A percentile compares a stretch with the other conserved stretches of the same genome.
phyloP scores from a whole-genome alignment of 2,329 filamentous ascomycete species.

The Fusarium falciforme region DNA sequence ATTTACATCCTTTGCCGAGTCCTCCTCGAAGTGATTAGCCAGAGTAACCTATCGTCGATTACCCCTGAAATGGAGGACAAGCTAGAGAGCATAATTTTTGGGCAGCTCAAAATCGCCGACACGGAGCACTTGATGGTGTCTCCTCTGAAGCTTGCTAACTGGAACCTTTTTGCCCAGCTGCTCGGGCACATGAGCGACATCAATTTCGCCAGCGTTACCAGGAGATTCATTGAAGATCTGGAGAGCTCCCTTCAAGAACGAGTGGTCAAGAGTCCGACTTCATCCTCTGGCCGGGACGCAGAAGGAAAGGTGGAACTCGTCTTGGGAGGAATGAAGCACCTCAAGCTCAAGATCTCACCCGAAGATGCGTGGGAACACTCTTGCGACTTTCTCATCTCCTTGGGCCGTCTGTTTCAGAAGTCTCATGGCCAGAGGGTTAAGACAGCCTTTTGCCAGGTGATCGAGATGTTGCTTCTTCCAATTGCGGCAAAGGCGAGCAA shows the following conservation, averaged over 20 bases:
- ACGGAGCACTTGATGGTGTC: conserved; percentile 82
- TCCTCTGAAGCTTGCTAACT: conserved; percentile 89
- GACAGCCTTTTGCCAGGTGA: conserved; percentile 91
- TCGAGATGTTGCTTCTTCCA: conserved; percentile 87
- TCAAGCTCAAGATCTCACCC: conserved; percentile 80
- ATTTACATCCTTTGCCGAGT: conserved; percentile 97
- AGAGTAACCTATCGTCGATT: conserved; percentile 85
- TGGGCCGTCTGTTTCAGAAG: conserved; percentile 85
- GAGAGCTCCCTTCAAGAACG: conserved; percentile 82
- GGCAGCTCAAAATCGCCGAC: conserved; percentile 91
- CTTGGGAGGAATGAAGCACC: conserved; percentile 89
- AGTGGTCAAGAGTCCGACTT: conserved; percentile 73
- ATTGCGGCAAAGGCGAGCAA: conserved; percentile 83
- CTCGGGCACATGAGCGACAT: conserved; percentile 96
- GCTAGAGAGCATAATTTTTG: conserved; percentile 94
- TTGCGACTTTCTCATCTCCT: conserved; percentile 86
- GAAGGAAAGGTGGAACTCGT: conserved; percentile 90
- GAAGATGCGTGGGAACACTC: conserved; percentile 84
- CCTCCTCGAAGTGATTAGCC: conserved; percentile 91
- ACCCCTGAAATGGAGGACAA: conserved; percentile 94
- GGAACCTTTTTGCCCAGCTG: conserved; percentile 92
- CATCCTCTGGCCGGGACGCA: conserved; percentile 68
- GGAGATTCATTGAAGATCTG: conserved; percentile 84
- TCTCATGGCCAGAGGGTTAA: conserved; percentile 92
- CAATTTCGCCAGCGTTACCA: conserved; percentile 86